Evolutionary conservation across 495 filamentous ascomycete genomes (phyloP), one percentile per base, ranked within the genome.

Genomic region (Penicillium maclennaniae): DNA sequence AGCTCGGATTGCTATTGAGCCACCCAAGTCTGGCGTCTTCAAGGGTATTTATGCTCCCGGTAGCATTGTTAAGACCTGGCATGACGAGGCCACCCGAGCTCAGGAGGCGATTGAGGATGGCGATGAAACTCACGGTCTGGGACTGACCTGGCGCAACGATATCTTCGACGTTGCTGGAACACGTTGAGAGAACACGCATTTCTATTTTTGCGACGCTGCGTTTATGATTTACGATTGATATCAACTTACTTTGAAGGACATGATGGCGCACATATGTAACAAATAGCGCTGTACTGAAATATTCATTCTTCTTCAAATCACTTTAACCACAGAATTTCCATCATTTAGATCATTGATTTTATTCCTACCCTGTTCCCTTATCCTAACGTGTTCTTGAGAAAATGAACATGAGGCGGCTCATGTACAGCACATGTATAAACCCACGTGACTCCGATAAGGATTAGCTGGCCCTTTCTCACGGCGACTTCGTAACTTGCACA

Each of bases 41-140:
- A 81, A 83, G 58, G 90, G 87, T 2, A 76, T 89, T 5, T 95
- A 95, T 74, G 83, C 92, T 6, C 92, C 92, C 0, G 91, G 89
- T 0, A 95, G 89, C 67, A 69, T 96, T 9, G 86, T 92, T 31
- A 90, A 89, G 73, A 63, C 92, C 20, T 96, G 90, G 89, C 79
- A 91, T 51, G 88, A 91, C 38, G 86, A 95, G 65, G 89, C 84
- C 0, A 69, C 69, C 27, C 71, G 77, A 53, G 91, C 89, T 3
- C 80, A 84, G 25, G 85, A 84, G 45, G 78, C 78, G 17, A 73
- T 77, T 51, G 77, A 76, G 21, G 78, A 81, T 41, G 88, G 88
- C 0, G 74, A 75, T 45, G 69, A 73, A 23, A 70, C 58, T 12
- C 60, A 65, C 7, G 75, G 73, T 1, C 46, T 72, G 47, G 61